Conservation (phyloP, 2,329 filamentous ascomycete species). For the Colletotrichum magnum region DNA sequence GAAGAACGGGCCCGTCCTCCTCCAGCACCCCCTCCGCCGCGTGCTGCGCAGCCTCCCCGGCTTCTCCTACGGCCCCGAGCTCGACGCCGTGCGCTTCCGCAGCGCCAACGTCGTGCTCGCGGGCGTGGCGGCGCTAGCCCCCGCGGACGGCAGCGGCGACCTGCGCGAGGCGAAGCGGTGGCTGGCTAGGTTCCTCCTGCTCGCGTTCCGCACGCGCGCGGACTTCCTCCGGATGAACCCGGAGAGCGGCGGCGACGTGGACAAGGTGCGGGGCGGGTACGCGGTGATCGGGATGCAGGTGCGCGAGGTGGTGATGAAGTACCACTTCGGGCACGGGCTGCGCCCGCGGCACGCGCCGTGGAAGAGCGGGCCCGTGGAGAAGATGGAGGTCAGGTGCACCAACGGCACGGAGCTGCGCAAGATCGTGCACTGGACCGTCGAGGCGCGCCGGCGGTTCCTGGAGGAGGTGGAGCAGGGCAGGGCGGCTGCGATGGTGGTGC, state of each 20-base stretch:
- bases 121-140: constrained; percentile 10
- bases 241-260: constrained; percentile 1
- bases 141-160: background rate
- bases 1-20: background rate
- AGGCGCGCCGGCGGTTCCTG: constrained; percentile 23
- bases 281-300: too few species aligned
- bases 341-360: too few species aligned
- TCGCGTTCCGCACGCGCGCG: constrained; percentile 16
- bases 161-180: constrained; percentile 15
- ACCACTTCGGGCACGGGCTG: background rate
- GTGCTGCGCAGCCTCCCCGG: constrained; percentile 24
- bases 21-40: constrained; percentile 22
- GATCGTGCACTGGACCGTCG: constrained; percentile 21
- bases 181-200: constrained; percentile 24
- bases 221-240: constrained; percentile 11
- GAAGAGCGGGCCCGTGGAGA: background rate
- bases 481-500: constrained; percentile 9
- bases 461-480: background rate
- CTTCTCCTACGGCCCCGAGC: constrained; percentile 24
- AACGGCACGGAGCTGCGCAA: constrained; percentile 22
- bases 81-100: constrained; percentile 23
- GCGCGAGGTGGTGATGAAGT: too few species aligned
- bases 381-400: constrained; percentile 25
- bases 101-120: constrained; percentile 15
- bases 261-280: constrained; percentile 2